Evolutionary conservation across 1,284 basidiomycete genomes (phyloP).

Genomic region (Athelia sp.): DNA sequence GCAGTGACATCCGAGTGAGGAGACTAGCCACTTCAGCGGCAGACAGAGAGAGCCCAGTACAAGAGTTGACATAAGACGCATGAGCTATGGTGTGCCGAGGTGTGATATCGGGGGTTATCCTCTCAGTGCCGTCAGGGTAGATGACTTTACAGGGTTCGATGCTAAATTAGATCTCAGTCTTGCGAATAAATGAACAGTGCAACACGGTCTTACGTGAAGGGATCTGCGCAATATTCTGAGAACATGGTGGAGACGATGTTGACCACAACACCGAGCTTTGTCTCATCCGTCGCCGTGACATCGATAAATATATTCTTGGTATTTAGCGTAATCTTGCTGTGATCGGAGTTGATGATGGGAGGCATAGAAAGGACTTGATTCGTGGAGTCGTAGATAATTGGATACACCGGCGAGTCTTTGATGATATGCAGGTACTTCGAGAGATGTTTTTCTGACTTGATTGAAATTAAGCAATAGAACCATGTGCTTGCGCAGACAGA

Average conservation of each 20-base stretch:
- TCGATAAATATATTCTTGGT: conserved; percentile 97
- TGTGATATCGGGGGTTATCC: conserved; percentile 80
- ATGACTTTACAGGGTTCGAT: conserved; percentile 88
- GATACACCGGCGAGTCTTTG: conserved; percentile 92
- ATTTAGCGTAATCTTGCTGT: conserved; percentile 95
- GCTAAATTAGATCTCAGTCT: conserved; percentile 33
- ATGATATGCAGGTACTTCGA: conserved; percentile 90
- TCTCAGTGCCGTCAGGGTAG: conserved; percentile 70
- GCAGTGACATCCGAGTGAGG: conserved; percentile 74
- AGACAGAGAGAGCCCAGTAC: conserved; percentile 79
- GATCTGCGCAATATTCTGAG: conserved; percentile 90
- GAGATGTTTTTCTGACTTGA: conserved; percentile 87
- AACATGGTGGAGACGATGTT: conserved; percentile 98
- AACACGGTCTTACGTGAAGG: conserved; percentile 70
- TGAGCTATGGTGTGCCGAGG: conserved; percentile 72
- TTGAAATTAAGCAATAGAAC: conserved; percentile 1
- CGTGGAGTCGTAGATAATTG: conserved; percentile 92
- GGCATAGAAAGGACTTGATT: conserved; percentile 94
- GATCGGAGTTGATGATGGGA: conserved; percentile 96
- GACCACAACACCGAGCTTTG: conserved; percentile 92
- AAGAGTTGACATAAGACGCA: conserved; percentile 92
- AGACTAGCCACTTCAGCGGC: conserved; percentile 58
- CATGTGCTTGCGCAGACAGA: conserved; percentile 11
- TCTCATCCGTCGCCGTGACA: conserved; percentile 96
- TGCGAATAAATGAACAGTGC: conserved; percentile 1